Conservation (phyloP, 305 asterid genomes). For the Andrographis paniculata region DNA sequence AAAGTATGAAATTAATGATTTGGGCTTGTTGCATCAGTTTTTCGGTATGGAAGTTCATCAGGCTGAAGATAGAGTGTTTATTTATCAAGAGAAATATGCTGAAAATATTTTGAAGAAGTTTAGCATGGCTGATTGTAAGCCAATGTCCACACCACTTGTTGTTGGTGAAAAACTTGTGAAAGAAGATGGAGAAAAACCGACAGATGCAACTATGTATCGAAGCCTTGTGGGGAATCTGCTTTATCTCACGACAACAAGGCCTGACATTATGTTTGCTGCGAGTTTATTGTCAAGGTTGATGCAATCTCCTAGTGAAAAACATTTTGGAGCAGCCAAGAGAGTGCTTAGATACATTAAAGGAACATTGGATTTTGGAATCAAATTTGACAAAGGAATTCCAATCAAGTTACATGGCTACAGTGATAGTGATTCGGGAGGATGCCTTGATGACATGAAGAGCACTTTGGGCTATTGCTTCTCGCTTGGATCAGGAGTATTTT, state of each 20-base stretch:
- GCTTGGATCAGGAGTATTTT: not conserved
- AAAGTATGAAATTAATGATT: no score
- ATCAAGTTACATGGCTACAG: not conserved
- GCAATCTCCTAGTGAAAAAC: not conserved
- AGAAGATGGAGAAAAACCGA: not conserved
- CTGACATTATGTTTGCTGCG: not conserved
- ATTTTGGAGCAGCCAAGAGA: constrained; percentile 2
- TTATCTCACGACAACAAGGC: not conserved
- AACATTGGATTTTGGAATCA: constrained; percentile 1
- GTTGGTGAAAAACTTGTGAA: not conserved
- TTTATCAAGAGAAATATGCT: no score
- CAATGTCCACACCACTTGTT: no score
- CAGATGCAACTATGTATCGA: not conserved
- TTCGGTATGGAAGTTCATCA: no score
- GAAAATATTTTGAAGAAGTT: not conserved
- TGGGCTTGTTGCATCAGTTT: no score
- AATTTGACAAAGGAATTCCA: not conserved
- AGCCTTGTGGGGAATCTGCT: not conserved
- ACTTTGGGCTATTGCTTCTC: not conserved
- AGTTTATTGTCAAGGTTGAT: not conserved
- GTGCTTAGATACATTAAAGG: not conserved
- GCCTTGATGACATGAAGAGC: not conserved
- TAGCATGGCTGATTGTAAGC: no score
- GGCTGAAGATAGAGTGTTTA: no score
- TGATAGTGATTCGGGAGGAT: constrained; percentile 4